Percentiles rank a stretch among this genome's conserved stretches.
These are phyloP conservation scores for Venturia carpophila DNA, from an alignment of 2,329 filamentous ascomycete species.

Conservation along the genomic window DNA sequence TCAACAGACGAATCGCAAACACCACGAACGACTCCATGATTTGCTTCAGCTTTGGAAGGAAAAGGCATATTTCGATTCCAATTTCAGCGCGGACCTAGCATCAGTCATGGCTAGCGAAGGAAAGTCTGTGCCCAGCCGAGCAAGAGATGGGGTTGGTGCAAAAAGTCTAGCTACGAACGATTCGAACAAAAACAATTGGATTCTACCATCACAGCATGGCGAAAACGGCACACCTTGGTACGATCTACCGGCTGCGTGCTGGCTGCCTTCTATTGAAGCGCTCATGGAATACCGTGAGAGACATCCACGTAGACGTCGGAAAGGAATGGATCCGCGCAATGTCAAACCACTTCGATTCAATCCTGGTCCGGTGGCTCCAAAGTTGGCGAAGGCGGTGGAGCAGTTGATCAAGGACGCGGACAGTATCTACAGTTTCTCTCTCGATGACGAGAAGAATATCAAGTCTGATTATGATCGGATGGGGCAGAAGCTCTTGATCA, in stretches of 20 bases:
- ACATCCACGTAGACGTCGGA: conserved; percentile 9
- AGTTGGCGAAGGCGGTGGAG: conserved; percentile 12
- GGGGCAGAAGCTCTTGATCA: conserved; percentile 14
- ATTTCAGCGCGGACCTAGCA: conserved; percentile 1
- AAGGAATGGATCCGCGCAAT: conserved; percentile 11
- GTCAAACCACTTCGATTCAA: conserved; percentile 3
- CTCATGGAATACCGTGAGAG: background rate
- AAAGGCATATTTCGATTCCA: conserved; percentile 15
- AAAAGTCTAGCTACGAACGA: background rate
- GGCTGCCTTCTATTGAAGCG: conserved; percentile 13
- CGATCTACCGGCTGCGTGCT: conserved; percentile 15
- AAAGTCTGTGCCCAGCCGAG: background rate
- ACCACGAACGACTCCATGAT: conserved; percentile 7
- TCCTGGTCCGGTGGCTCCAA: background rate
- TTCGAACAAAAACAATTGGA: conserved; percentile 2
- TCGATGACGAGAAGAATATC: conserved; percentile 1
- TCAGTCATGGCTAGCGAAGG: conserved; percentile 1
- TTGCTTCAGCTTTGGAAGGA: conserved; percentile 18
- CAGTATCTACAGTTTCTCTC: conserved; percentile 12
- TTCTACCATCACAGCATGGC: conserved; percentile 13
- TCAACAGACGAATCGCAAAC: conserved; percentile 14
- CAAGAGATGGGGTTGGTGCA: conserved; percentile 5
- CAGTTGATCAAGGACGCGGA: conserved; percentile 9
- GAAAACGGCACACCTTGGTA: conserved; percentile 16
- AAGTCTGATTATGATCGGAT: conserved; percentile 15